phyloP scores from a whole-genome alignment of 257 asterid species.

The Jacaranda copaia region DNA sequence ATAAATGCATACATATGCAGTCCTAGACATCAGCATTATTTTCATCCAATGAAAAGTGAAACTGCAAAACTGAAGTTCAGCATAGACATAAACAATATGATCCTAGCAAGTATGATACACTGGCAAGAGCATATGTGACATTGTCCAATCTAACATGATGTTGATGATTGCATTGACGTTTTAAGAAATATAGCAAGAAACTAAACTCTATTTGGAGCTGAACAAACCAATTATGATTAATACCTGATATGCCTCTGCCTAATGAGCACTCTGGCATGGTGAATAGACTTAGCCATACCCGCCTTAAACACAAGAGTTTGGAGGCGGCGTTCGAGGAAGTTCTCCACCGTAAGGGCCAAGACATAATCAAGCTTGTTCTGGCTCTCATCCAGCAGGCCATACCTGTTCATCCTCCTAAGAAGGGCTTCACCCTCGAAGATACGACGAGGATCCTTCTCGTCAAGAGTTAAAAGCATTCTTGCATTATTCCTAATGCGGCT shows the following conservation, averaged over 20 bases:
- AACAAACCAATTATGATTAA: not conserved
- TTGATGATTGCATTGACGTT: not conserved
- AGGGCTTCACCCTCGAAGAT: conserved; percentile 93
- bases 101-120: not conserved
- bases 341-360: conserved; percentile 84
- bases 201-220: not conserved
- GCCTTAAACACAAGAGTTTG: conserved; percentile 91
- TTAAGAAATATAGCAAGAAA: not conserved
- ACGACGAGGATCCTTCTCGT: conserved; percentile 86
- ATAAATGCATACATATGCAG: not conserved
- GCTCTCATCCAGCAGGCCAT: conserved; percentile 78
- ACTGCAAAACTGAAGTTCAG: not conserved
- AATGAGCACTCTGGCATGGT: conserved; percentile 89
- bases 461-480: conserved; percentile 75
- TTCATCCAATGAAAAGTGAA: not conserved
- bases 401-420: conserved; percentile 85
- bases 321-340: conserved; percentile 88
- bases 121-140: not conserved
- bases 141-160: not conserved
- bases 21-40: not conserved
- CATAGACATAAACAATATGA: not conserved
- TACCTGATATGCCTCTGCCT: conserved; percentile 94
- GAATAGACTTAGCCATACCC: conserved; percentile 90
- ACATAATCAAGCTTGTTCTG: conserved; percentile 94
- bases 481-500: conserved; percentile 87